These are phyloP conservation scores for Vanilla planifolia DNA, from an alignment of 106 monocot species.

Conservation along the genomic window DNA sequence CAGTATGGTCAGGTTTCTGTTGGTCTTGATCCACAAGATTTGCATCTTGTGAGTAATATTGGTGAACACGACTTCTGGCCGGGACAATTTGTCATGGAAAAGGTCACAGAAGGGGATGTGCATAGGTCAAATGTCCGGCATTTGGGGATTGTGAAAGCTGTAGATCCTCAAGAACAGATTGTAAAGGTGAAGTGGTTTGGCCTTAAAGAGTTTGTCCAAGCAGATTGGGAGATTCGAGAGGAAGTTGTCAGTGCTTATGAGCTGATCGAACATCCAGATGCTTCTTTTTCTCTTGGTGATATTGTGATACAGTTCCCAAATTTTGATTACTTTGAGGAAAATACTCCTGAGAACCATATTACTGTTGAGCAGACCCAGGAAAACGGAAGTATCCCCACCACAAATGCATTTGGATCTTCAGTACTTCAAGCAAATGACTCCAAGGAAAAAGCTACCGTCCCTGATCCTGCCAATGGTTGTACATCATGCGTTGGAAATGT, in stretches of 20 bases:
- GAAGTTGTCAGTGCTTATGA: conserved; percentile 89
- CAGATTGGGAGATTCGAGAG: conserved; percentile 16
- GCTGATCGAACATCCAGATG: conserved; percentile 80
- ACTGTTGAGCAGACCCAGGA: not conserved
- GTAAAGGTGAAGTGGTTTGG: conserved; percentile 72
- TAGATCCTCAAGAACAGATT: conserved; percentile 64
- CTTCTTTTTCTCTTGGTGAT: conserved; percentile 65
- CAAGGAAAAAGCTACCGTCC: not conserved
- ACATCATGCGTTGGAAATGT: conserved; percentile 73
- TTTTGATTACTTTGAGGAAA: conserved; percentile 22
- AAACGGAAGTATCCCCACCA: not conserved
- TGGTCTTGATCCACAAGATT: conserved; percentile 44
- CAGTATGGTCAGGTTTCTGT: conserved; percentile 57
- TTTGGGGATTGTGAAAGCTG: conserved; percentile 61
- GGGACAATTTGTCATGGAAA: conserved; percentile 72
- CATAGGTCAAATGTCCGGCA: conserved; percentile 9
- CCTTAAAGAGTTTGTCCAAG: not conserved
- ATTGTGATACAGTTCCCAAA: conserved; percentile 40
- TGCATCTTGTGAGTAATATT: conserved; percentile 60
- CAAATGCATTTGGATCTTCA: not conserved
- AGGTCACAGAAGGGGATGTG: conserved; percentile 39
- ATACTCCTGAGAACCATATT: conserved; percentile 3
- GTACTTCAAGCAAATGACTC: not conserved
- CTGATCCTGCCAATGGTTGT: conserved; percentile 13
- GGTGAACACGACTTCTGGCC: conserved; percentile 96